Percentiles rank a stretch among this genome's conserved stretches.
phyloP scores from a whole-genome alignment of 2,329 filamentous ascomycete genomes.

The Claviceps paspali region DNA sequence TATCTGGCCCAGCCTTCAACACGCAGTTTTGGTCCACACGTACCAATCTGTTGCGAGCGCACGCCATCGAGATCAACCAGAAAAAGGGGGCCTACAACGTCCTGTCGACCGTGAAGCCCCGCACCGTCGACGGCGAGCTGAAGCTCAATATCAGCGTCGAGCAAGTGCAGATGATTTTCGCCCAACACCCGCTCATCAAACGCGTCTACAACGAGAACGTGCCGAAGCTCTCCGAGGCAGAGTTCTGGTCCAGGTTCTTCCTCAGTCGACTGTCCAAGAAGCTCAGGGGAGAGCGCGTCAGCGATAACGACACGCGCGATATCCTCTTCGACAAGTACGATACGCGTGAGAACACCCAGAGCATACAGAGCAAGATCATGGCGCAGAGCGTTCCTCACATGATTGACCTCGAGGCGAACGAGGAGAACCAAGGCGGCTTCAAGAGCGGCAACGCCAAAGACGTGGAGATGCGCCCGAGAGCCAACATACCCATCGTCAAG shows the following conservation, averaged over 20 bases:
- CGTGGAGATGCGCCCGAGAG: constrained; percentile 69
- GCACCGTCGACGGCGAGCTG: constrained; percentile 34
- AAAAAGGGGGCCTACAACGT: constrained; percentile 87
- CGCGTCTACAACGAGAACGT: constrained; percentile 89
- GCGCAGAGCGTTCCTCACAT: constrained; percentile 66
- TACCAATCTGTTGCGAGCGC: constrained; percentile 69
- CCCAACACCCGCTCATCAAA: constrained; percentile 80
- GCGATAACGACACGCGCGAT: constrained; percentile 62
- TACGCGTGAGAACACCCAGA: constrained; percentile 48
- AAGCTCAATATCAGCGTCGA: constrained; percentile 79
- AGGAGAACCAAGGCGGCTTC: constrained; percentile 80
- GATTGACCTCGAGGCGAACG: constrained; percentile 86
- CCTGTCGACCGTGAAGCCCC: constrained; percentile 70
- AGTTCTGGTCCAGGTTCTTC: constrained; percentile 94
- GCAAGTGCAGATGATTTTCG: constrained; percentile 85
- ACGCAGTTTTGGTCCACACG: constrained; percentile 90
- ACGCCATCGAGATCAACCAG: constrained; percentile 80
- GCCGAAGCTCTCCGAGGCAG: constrained; percentile 58
- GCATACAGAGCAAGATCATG: constrained; percentile 36
- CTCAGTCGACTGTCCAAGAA: constrained; percentile 81
- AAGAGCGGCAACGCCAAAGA: constrained; percentile 74
- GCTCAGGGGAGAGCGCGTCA: constrained; percentile 75
- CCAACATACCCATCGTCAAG: constrained; percentile 75
- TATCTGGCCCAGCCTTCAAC: constrained; percentile 70
- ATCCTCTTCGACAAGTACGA: constrained; percentile 76